Evolutionary conservation across 345 rosid species (phyloP).

Genomic region (Isatis tinctoria): DNA sequence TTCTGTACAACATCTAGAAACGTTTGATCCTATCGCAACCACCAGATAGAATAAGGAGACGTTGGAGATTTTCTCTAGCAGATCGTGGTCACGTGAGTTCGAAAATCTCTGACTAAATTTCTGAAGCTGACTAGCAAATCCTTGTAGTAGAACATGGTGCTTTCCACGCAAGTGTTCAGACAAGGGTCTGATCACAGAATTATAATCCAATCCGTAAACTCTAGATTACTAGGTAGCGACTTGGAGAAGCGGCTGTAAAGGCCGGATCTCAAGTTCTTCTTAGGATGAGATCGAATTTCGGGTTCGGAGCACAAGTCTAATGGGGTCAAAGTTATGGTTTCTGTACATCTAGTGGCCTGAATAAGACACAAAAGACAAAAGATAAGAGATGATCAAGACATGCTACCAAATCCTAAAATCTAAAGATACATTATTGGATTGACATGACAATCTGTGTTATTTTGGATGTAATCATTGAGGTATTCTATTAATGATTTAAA

Average conservation of each 20-base stretch:
- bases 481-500: neutral
- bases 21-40: neutral
- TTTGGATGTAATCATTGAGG: neutral
- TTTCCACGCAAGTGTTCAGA: neutral
- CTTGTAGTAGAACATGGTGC: neutral
- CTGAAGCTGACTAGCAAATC: neutral
- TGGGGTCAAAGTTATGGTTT: neutral
- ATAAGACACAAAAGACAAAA: neutral
- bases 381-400: neutral
- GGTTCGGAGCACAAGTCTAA: neutral
- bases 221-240: neutral
- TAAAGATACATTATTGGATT: neutral
- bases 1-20: neutral
- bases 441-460: neutral
- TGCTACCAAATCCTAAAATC: neutral
- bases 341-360: neutral
- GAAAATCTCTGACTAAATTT: constrained; percentile 12
- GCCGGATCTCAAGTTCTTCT: neutral
- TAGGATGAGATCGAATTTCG: neutral
- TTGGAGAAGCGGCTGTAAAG: neutral
- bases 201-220: neutral
- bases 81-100: neutral
- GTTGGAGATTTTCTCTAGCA: neutral
- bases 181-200: neutral
- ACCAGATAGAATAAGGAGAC: neutral